Evolutionary conservation across 2,329 filamentous ascomycete species (phyloP).

Genomic region (Alternaria infectoria): DNA sequence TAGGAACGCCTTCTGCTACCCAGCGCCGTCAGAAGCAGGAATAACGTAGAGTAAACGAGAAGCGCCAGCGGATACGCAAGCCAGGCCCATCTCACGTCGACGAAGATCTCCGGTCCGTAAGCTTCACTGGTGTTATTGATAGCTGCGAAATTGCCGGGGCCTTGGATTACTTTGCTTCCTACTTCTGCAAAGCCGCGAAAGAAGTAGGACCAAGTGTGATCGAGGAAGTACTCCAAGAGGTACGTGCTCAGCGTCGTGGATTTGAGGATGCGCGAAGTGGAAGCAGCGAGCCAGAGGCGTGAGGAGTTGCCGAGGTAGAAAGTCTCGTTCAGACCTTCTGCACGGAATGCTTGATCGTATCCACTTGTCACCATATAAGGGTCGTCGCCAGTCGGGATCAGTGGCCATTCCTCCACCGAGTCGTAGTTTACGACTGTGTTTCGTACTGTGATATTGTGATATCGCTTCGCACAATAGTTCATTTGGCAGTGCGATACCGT

Average conservation of each 20-base stretch:
- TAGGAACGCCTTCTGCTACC: background rate
- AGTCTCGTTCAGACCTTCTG: background rate
- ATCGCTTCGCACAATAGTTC: background rate
- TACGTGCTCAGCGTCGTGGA: background rate
- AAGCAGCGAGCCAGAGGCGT: accelerated
- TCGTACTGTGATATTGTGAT: accelerated
- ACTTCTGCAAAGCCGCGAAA: background rate
- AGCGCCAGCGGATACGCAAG: background rate
- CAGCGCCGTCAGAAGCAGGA: background rate
- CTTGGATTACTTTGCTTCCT: background rate
- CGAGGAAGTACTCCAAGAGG: accelerated
- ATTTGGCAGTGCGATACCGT: background rate
- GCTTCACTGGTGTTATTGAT: background rate
- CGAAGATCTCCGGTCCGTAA: background rate
- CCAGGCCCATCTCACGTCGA: background rate
- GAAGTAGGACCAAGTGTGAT: accelerated
- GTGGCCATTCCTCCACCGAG: background rate
- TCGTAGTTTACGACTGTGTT: background rate
- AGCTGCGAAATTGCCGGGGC: background rate
- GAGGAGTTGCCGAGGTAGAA: background rate
- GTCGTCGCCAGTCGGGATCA: background rate
- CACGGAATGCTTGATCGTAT: background rate
- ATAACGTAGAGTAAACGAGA: background rate
- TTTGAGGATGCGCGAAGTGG: background rate
- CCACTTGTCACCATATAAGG: background rate